Conservation (phyloP, 176 grass and related monocot genomes). For the Lolium rigidum region DNA sequence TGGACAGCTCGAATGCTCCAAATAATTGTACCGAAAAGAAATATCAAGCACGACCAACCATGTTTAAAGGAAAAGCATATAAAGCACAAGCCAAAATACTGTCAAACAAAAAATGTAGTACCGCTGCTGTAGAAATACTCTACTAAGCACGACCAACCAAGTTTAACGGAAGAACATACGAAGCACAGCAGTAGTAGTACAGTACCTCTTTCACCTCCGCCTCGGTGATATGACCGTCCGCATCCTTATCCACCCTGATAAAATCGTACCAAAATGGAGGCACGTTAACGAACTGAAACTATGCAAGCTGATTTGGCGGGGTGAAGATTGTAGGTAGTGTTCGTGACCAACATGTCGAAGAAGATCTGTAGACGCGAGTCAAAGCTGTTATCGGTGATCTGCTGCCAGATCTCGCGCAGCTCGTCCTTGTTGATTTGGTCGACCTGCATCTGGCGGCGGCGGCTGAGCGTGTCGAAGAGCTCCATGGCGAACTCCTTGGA, state of each 20-base stretch:
- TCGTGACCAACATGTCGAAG: slow-evolving; percentile 80
- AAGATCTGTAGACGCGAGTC: slow-evolving; percentile 98
- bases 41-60: too few relatives aligned
- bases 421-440: slow-evolving; percentile 84
- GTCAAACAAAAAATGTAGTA: background rate
- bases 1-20: slow-evolving; percentile 40
- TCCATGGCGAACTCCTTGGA: slow-evolving; percentile 90
- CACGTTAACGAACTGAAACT: background rate
- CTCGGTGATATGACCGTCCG: slow-evolving; percentile 84
- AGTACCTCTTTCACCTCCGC: slow-evolving; percentile 90
- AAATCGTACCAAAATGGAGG: too few relatives aligned
- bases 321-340: background rate
- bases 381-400: slow-evolving; percentile 93
- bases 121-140: background rate
- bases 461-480: slow-evolving; percentile 83
- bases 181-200: background rate
- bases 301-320: slow-evolving; percentile 6
- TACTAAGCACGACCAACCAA: background rate
- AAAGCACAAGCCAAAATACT: background rate
- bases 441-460: slow-evolving; percentile 66
- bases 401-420: slow-evolving; percentile 82
- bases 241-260: slow-evolving; percentile 91
- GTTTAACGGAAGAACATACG: background rate
- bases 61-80: too few relatives aligned
- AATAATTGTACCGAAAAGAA: slow-evolving; percentile 26